These are phyloP conservation scores for Diaporthe sp. DNA, from an alignment of 2,329 filamentous ascomycete species.

Conservation along the genomic window DNA sequence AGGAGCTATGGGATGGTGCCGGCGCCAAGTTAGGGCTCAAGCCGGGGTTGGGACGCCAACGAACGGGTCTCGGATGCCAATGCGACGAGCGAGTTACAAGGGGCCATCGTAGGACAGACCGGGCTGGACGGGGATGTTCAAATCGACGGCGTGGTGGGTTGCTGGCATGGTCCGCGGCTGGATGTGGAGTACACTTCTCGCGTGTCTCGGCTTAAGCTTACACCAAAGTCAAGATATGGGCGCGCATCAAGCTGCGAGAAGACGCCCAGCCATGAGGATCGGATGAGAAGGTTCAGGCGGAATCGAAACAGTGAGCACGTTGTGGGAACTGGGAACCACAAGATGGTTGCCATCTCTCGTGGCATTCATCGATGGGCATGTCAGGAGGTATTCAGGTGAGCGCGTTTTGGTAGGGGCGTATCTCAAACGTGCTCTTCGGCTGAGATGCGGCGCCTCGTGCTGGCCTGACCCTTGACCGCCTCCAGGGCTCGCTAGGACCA, in stretches of 20 bases:
- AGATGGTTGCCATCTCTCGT: background rate
- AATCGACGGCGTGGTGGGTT: background rate
- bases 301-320: slow-evolving; percentile 9
- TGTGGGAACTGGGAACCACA: background rate
- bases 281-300: background rate
- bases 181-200: background rate
- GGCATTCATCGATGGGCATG: background rate
- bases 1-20: slow-evolving; percentile 21
- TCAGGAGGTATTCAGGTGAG: background rate
- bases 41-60: slow-evolving; percentile 5
- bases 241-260: background rate
- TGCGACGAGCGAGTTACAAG: background rate
- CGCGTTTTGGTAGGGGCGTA: background rate
- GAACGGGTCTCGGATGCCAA: slow-evolving; percentile 16
- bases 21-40: slow-evolving; percentile 5
- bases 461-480: background rate
- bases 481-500: background rate
- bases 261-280: background rate
- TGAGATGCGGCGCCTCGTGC: background rate
- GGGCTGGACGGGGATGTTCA: background rate
- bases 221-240: background rate
- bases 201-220: slow-evolving; percentile 9
- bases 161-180: background rate
- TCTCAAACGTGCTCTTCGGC: slow-evolving; percentile 20
- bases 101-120: background rate